phyloP scores from a whole-genome alignment of 108 stramenopile genomes.

The Nitzschia putrida region DNA sequence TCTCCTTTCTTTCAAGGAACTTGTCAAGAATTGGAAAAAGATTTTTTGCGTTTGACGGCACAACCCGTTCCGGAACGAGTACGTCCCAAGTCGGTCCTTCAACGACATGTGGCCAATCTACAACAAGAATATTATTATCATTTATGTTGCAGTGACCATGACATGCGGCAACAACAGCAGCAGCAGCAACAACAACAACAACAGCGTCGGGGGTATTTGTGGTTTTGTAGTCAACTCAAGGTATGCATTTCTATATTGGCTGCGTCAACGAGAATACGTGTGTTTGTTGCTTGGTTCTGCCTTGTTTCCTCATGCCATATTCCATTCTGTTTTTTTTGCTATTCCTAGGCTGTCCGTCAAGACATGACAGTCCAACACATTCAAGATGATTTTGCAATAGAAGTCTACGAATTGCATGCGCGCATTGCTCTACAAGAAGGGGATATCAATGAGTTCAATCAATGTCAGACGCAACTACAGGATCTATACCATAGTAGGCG shows the following conservation, averaged over 20 bases:
- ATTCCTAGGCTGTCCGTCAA: constrained; percentile 83
- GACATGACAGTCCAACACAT: constrained; percentile 94
- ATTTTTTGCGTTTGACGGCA: constrained; percentile 81
- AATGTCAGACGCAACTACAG: constrained; percentile 92
- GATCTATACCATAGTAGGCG: constrained; percentile 55
- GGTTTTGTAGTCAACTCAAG: constrained; percentile 88
- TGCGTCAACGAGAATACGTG: too few species aligned
- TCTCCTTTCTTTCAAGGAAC: constrained; percentile 68
- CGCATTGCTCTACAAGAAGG: constrained; percentile 90
- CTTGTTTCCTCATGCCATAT: too few species aligned
- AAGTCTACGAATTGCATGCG: constrained; percentile 95
- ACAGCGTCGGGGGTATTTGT: constrained; percentile 61
- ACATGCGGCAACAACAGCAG: too few species aligned
- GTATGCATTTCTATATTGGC: too few species aligned
- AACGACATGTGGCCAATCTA: constrained; percentile 59
- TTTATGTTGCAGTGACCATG: too few species aligned
- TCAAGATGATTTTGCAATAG: constrained; percentile 82
- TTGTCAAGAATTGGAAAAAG: constrained; percentile 70
- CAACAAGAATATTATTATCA: constrained; percentile 39
- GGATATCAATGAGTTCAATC: constrained; percentile 69
- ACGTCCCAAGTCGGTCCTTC: constrained; percentile 60
- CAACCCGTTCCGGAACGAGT: constrained; percentile 73
- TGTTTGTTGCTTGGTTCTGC: too few species aligned
- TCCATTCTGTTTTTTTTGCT: constrained; percentile 46
- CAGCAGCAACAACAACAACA: too few species aligned